Evolutionary conservation across 176 grass and related monocot genomes (phyloP).

Genomic region (Thalia dealbata): DNA sequence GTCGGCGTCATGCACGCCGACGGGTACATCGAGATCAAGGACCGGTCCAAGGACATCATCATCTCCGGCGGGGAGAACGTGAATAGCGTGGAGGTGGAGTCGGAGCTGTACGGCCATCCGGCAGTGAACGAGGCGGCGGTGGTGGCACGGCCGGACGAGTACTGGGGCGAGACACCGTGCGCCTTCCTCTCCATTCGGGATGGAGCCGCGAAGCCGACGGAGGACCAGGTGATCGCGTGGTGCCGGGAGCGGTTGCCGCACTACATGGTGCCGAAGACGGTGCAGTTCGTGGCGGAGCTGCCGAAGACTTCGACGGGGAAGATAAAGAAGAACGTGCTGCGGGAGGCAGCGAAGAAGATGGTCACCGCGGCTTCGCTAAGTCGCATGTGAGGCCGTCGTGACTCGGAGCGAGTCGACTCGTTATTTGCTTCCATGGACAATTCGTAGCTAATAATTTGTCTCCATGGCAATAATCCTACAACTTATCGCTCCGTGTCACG

Average conservation of each 20-base stretch:
- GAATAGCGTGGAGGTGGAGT: conserved; percentile 89
- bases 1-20: conserved; percentile 70
- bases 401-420: too few relatives aligned
- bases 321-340: conserved; percentile 56
- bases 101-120: conserved; percentile 55
- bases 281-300: conserved; percentile 43
- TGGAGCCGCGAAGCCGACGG: conserved; percentile 8
- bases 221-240: conserved; percentile 43
- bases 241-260: conserved; percentile 65
- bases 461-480: too few relatives aligned
- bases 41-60: conserved; percentile 90
- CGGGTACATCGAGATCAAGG: conserved; percentile 73
- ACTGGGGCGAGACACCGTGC: conserved; percentile 86
- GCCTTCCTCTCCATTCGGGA: conserved; percentile 59
- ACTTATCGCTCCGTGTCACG: too few relatives aligned
- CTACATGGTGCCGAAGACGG: conserved; percentile 72
- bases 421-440: too few relatives aligned
- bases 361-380: conserved; percentile 16
- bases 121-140: conserved; percentile 60
- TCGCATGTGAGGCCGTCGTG: conserved; percentile 25
- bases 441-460: too few relatives aligned
- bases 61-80: conserved; percentile 92
- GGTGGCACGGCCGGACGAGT: conserved; percentile 60
- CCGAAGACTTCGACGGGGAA: conserved; percentile 89
- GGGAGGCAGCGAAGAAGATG: conserved; percentile 51